Percentiles rank a stretch among this genome's conserved stretches.
Evolutionary conservation across 306 rosid genomes (phyloP).

Genomic region (Quercus mongolica): DNA sequence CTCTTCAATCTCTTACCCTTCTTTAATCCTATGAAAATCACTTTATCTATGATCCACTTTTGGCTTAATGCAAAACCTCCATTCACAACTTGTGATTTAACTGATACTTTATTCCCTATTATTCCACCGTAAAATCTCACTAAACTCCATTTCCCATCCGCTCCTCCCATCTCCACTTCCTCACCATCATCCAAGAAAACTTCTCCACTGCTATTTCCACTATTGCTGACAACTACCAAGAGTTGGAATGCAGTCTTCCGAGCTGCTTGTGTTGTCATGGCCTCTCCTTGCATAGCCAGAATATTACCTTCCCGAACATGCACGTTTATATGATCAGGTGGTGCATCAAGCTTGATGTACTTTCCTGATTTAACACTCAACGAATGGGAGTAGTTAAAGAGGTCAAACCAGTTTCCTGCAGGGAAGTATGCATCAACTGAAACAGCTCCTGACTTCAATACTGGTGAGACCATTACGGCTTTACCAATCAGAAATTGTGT

Average conservation of each 20-base stretch:
- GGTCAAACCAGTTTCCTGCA: constrained; percentile 84
- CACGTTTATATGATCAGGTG: constrained; percentile 71
- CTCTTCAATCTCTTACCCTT: constrained; percentile 22
- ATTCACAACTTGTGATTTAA: constrained; percentile 56
- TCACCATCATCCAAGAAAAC: constrained; percentile 86
- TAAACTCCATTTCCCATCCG: constrained; percentile 59
- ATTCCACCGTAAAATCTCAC: constrained; percentile 42
- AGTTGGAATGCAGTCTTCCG: constrained; percentile 62
- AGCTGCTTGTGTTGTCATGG: constrained; percentile 48
- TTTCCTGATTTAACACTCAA: constrained; percentile 48
- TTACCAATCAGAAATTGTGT: constrained; percentile 77
- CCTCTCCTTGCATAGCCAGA: constrained; percentile 72
- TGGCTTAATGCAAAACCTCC: constrained; percentile 58
- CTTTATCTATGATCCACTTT: constrained; percentile 57
- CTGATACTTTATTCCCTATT: constrained; percentile 13
- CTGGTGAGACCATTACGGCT: constrained; percentile 81
- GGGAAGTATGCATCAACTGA: constrained; percentile 84
- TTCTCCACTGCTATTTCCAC: constrained; percentile 45
- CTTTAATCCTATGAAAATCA: constrained; percentile 62
- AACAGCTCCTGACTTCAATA: constrained; percentile 42
- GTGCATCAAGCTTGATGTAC: constrained; percentile 55
- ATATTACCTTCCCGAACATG: constrained; percentile 70
- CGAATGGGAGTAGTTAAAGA: constrained; percentile 60
- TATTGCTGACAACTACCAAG: constrained; percentile 46
- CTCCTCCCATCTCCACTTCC: constrained; percentile 47